Evolutionary conservation across 306 rosid species (phyloP), one percentile per base, ranked within the genome.

Genomic region (Citrullus colocynthis): DNA sequence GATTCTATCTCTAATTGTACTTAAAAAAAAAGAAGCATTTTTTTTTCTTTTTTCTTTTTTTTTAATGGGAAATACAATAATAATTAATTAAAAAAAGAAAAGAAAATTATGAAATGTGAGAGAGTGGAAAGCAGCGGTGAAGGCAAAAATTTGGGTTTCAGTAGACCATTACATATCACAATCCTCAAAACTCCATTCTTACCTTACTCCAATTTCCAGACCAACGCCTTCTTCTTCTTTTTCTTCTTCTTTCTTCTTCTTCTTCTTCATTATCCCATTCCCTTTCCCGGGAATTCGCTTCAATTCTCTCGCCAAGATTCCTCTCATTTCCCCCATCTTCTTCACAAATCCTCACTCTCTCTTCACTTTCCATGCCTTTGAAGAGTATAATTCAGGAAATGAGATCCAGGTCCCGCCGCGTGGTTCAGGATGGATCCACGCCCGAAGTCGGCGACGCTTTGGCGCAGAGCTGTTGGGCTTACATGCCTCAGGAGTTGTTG

Each of bases 381-480:
- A 89, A 88, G 89, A 94, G 96, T 78, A 85, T 94, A 12, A 79
- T 94, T 65, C 88, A 87, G 83, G 96, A 87, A 78, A 84, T 89
- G 89, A 87, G 95, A 83, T 90, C 97, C 51, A 89, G 92, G 84
- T 95, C 99, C 52, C 86, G 89, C 63, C 88, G 93, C 51, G 96
- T 87, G 58, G 91, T 78, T 30, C 86, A 82, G 81, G 89, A 85
- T 45, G 54, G 81, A 78, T 81, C 83, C 13, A 60, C 81, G 62
- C 21, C 70, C 45, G 82, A 81, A 24, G 14, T 44, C 42, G 75
- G 84, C 52, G 90, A 89, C 82, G 93, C 89, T 9, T 88, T 92
- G 92, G 87, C 82, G 81, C 97, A 95, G 87, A 95, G 99, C 84
- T 95, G 93, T 79, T 95, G 99, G 99, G 97, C 93, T 70, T 84